phyloP scores from a whole-genome alignment of 2,329 filamentous ascomycete species.

The Sporothrix humicola region DNA sequence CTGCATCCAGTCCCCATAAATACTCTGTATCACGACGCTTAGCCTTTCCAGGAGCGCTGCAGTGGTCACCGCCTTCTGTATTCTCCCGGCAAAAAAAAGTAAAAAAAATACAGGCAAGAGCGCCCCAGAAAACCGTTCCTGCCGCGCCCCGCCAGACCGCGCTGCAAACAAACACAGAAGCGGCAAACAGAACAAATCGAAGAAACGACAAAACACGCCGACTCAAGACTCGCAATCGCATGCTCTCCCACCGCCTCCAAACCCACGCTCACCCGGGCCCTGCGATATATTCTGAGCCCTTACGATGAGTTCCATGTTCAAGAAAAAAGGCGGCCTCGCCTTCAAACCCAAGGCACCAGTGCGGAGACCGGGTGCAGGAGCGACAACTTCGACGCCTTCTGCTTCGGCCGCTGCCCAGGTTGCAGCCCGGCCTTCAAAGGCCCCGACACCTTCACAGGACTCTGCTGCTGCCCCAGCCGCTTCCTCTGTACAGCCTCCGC shows the following conservation, averaged over 20 bases:
- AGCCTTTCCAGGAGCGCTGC: constrained; percentile 29
- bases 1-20: constrained; percentile 10
- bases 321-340: constrained; percentile 67
- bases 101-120: constrained; percentile 22
- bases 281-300: not conserved
- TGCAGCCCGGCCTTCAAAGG: constrained; percentile 36
- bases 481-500: not conserved
- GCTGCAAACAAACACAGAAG: constrained; percentile 16
- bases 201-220: constrained; percentile 1
- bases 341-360: constrained; percentile 73
- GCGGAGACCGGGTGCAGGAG: constrained; percentile 55
- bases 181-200: not conserved
- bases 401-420: constrained; percentile 42
- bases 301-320: constrained; percentile 56
- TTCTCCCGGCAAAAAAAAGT: constrained; percentile 32
- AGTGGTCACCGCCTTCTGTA: constrained; percentile 27
- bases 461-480: constrained; percentile 21
- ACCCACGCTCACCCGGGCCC: constrained; percentile 6
- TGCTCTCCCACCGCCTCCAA: not conserved
- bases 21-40: constrained; percentile 22
- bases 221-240: not conserved
- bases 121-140: not conserved
- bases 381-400: constrained; percentile 48
- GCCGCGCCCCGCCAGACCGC: constrained; percentile 26
- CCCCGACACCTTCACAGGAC: constrained; percentile 35